Evolutionary conservation across 768 basidiomycete genomes (phyloP).

Genomic region (Podaxis carcinomalis): DNA sequence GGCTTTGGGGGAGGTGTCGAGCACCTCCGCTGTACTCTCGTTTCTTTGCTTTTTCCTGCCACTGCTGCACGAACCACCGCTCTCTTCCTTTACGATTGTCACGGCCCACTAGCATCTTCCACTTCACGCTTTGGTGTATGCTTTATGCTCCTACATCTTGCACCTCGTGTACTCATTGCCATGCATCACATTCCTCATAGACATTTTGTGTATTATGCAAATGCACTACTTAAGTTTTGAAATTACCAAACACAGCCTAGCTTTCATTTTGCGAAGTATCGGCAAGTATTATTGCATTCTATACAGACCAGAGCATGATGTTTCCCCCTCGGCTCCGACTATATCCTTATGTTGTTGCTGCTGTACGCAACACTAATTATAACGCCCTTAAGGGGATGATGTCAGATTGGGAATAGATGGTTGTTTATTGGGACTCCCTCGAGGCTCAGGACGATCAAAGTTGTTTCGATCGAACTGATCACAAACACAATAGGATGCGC

Average conservation of each 20-base stretch:
- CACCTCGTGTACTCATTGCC: neutral
- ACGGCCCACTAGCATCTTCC: neutral
- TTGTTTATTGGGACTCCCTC: neutral
- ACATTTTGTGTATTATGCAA: neutral
- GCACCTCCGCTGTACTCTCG: neutral
- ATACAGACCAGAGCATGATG: neutral
- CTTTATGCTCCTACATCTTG: neutral
- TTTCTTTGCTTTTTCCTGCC: neutral
- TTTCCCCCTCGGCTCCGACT: neutral
- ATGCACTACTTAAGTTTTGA: no score
- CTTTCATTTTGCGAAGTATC: neutral
- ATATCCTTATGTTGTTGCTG: neutral
- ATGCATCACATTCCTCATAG: neutral
- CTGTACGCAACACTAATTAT: neutral
- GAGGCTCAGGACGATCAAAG: neutral
- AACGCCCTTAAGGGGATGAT: neutral
- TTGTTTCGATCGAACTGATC: neutral
- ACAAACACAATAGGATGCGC: neutral
- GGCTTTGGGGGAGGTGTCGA: slow-evolving; percentile 5
- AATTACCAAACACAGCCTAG: neutral
- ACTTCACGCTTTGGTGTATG: neutral
- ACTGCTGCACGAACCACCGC: neutral
- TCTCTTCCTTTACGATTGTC: neutral
- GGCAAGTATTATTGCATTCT: neutral
- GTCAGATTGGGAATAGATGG: neutral